Percentiles rank a stretch among this genome's conserved stretches.
phyloP scores from a whole-genome alignment of 1,139 yeast genomes.

The Kodamaea fungicola region DNA sequence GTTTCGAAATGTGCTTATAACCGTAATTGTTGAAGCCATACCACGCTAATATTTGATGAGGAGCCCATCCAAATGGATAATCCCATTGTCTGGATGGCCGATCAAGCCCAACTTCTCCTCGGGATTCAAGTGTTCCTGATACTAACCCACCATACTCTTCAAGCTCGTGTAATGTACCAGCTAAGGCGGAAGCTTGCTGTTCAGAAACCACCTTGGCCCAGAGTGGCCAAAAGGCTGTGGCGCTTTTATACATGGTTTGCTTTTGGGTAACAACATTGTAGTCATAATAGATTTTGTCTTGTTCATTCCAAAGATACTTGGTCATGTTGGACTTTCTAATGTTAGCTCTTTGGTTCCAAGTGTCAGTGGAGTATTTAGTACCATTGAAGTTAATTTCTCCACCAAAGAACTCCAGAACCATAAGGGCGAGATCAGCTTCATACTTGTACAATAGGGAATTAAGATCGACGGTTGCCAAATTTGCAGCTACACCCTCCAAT shows the following conservation, averaged over 20 bases:
- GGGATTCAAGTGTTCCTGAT: conserved; percentile 74
- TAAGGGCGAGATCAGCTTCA: conserved; percentile 76
- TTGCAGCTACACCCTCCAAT: conserved; percentile 84
- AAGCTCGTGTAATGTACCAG: conserved; percentile 62
- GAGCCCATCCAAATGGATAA: conserved; percentile 98
- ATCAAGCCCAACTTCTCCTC: conserved; percentile 67
- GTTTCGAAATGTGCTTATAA: conserved; percentile 57
- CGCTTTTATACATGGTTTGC: conserved; percentile 74
- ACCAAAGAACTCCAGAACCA: conserved; percentile 55
- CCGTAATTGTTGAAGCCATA: conserved; percentile 77
- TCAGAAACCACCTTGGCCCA: conserved; percentile 77
- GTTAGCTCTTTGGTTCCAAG: conserved; percentile 61
- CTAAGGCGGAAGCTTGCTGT: conserved; percentile 69
- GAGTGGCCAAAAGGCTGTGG: conserved; percentile 89
- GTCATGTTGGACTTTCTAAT: conserved; percentile 55
- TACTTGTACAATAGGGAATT: conserved; percentile 86
- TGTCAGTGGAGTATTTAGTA: conserved; percentile 44
- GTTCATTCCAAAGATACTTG: conserved; percentile 81
- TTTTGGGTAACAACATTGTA: conserved; percentile 61
- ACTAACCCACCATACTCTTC: conserved; percentile 89
- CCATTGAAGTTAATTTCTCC: conserved; percentile 42
- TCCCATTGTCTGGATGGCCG: conserved; percentile 97
- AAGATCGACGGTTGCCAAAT: conserved; percentile 86
- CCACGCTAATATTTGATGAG: conserved; percentile 96
- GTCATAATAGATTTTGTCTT: conserved; percentile 77